A percentile compares a stretch with the other conserved stretches of the same genome.
Conservation (phyloP, 345 rosid species). For the Citropsis articulata region DNA sequence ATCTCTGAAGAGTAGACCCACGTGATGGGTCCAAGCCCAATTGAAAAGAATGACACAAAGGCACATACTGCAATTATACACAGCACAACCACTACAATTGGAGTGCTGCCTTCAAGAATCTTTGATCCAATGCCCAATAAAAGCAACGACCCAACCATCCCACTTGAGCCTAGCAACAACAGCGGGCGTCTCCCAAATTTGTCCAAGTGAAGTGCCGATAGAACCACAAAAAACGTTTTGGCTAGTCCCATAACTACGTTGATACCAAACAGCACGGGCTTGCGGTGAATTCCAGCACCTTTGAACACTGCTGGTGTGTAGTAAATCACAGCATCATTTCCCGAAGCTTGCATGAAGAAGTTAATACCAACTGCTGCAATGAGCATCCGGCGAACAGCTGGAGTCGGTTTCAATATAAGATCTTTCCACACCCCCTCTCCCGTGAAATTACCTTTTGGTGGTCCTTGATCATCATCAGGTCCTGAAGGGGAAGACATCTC, state of each 20-base stretch:
- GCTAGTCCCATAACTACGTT: slow-evolving; percentile 53
- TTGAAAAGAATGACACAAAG: slow-evolving; percentile 58
- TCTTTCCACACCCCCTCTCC: slow-evolving; percentile 65
- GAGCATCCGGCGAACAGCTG: slow-evolving; percentile 47
- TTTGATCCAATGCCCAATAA: slow-evolving; percentile 46
- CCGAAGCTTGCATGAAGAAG: slow-evolving; percentile 71
- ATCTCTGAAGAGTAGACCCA: slow-evolving; percentile 80
- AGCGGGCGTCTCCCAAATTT: slow-evolving; percentile 63
- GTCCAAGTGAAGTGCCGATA: slow-evolving; percentile 58
- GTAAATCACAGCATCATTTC: slow-evolving; percentile 66
- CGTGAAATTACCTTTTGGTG: slow-evolving; percentile 6
- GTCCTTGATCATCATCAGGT: background rate
- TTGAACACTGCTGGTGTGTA: slow-evolving; percentile 58
- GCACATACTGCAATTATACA: slow-evolving; percentile 48
- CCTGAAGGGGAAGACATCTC: background rate
- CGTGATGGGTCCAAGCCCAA: slow-evolving; percentile 71
- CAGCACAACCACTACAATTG: slow-evolving; percentile 43
- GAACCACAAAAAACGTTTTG: slow-evolving; percentile 44
- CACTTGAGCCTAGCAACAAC: slow-evolving; percentile 48
- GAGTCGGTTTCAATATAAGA: slow-evolving; percentile 45
- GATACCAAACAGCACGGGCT: slow-evolving; percentile 43
- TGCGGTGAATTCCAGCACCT: slow-evolving; percentile 53
- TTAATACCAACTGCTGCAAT: slow-evolving; percentile 61
- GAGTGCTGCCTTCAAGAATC: slow-evolving; percentile 30
- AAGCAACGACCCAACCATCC: slow-evolving; percentile 48